Evolutionary conservation across 257 asterid species (phyloP).

Genomic region (Penstemon newberryi): DNA sequence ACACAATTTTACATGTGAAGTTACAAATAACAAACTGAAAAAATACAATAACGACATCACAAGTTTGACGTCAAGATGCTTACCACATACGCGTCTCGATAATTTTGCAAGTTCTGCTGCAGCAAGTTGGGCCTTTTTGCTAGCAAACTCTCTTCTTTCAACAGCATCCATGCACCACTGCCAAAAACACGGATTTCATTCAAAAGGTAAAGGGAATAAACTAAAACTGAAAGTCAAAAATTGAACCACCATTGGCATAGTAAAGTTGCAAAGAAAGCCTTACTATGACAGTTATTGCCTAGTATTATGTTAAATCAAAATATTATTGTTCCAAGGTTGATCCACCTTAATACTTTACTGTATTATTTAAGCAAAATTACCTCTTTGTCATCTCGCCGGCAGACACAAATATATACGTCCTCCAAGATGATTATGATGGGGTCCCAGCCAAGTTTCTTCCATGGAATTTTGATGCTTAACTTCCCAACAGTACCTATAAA

Average conservation of each 20-base stretch:
- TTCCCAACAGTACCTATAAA: slow-evolving; percentile 83
- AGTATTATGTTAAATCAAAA: slow-evolving; percentile 3
- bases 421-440: slow-evolving; percentile 84
- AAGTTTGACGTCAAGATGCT: slow-evolving; percentile 37
- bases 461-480: slow-evolving; percentile 90
- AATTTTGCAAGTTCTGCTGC: slow-evolving; percentile 99
- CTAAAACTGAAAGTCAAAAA: background rate
- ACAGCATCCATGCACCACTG: slow-evolving; percentile 89
- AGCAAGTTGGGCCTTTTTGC: slow-evolving; percentile 96
- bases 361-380: slow-evolving; percentile 38
- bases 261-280: background rate
- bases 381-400: slow-evolving; percentile 83
- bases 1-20: slow-evolving; percentile 1
- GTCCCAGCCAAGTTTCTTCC: slow-evolving; percentile 99
- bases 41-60: slow-evolving; percentile 9
- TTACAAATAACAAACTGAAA: slow-evolving; percentile 3
- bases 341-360: slow-evolving; percentile 8
- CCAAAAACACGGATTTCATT: slow-evolving; percentile 24
- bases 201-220: slow-evolving; percentile 22
- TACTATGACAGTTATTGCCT: no score
- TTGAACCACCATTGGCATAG: slow-evolving; percentile 10
- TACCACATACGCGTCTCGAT: slow-evolving; percentile 97
- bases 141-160: slow-evolving; percentile 85
- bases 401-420: slow-evolving; percentile 71
- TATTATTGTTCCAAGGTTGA: background rate